A percentile compares a stretch with the other conserved stretches of the same genome.
Conservation (phyloP, 768 basidiomycete species). For the Crucibulum laeve region DNA sequence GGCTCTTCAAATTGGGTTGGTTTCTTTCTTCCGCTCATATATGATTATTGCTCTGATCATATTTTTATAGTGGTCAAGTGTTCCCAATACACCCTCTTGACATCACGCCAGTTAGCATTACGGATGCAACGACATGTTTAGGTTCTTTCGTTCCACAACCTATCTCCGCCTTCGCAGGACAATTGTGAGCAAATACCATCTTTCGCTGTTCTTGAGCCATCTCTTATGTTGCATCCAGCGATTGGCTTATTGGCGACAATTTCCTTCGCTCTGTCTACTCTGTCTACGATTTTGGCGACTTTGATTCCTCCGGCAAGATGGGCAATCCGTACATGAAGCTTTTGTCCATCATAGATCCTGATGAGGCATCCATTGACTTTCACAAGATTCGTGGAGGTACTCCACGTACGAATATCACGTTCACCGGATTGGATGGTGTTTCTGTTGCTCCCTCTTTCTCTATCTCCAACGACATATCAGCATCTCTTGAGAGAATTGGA, state of each 20-base stretch:
- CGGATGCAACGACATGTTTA: constrained; percentile 50
- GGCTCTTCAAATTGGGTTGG: constrained; percentile 74
- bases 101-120: constrained; percentile 44
- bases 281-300: constrained; percentile 84
- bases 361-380: constrained; percentile 69
- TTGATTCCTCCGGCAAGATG: constrained; percentile 55
- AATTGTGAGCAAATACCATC: constrained; percentile 50
- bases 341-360: constrained; percentile 63
- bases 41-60: constrained; percentile 1
- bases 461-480: constrained; percentile 53
- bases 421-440: constrained; percentile 44
- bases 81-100: constrained; percentile 82
- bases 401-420: constrained; percentile 65
- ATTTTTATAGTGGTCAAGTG: constrained; percentile 50
- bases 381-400: constrained; percentile 61
- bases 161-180: constrained; percentile 50
- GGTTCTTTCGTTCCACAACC: constrained; percentile 73
- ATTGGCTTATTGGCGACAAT: constrained; percentile 82
- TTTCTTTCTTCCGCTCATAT: constrained; percentile 6
- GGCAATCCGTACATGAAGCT: constrained; percentile 78
- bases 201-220: constrained; percentile 1
- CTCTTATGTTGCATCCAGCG: constrained; percentile 36
- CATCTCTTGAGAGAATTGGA: constrained; percentile 59
- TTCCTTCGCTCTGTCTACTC: constrained; percentile 80
- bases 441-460: constrained; percentile 41